These are phyloP conservation scores for Fusarium irregulare DNA, from an alignment of 2,329 filamentous ascomycete species.

Conservation along the genomic window DNA sequence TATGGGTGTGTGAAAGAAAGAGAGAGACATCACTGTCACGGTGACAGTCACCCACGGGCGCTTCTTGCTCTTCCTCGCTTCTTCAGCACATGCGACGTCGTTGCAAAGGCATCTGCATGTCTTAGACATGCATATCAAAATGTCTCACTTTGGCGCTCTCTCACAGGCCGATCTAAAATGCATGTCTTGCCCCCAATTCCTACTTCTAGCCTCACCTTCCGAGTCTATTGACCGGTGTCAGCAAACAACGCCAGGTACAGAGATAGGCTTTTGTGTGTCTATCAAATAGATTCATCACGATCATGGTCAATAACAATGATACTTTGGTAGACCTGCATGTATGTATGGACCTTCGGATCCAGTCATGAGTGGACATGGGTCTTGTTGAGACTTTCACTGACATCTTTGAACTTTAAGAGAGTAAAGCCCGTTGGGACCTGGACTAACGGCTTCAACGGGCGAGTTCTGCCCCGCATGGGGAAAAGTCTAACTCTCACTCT, in stretches of 20 bases:
- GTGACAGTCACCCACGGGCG: conserved; percentile 14
- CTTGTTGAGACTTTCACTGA: not conserved
- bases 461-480: conserved; percentile 14
- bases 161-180: conserved; percentile 51
- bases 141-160: conserved; percentile 53
- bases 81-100: conserved; percentile 41
- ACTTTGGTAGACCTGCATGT: conserved; percentile 1
- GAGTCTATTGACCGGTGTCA: conserved; percentile 21
- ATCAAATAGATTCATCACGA: not conserved
- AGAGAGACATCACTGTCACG: conserved; percentile 3
- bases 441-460: conserved; percentile 9
- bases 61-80: conserved; percentile 16
- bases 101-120: conserved; percentile 48
- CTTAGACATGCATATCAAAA: conserved; percentile 49
- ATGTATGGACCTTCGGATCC: conserved; percentile 7
- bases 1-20: not conserved
- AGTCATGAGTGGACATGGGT: conserved; percentile 14
- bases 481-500: conserved; percentile 6
- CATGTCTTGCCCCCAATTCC: conserved; percentile 40
- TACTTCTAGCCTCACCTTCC: conserved; percentile 24
- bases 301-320: not conserved
- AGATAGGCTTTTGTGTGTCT: not conserved
- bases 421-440: conserved; percentile 1
- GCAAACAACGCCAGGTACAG: not conserved
- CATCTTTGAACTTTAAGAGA: conserved; percentile 1